These are phyloP conservation scores for Boletus tylopilopsis DNA, from an alignment of 768 basidiomycete genomes.

Conservation along the genomic window DNA sequence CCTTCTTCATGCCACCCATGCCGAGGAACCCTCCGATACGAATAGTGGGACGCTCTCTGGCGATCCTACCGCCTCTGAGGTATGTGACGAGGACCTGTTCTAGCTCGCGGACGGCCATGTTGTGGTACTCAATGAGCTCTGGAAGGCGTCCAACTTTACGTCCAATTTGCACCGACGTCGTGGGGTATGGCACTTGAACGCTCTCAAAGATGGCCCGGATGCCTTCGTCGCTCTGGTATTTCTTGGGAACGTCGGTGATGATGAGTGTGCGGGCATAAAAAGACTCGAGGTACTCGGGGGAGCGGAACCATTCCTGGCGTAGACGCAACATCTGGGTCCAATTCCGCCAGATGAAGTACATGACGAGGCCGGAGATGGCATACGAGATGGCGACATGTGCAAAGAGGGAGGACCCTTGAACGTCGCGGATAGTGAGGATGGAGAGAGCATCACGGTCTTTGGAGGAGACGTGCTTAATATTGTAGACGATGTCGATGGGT, in stretches of 20 bases:
- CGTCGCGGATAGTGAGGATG: conserved; percentile 84
- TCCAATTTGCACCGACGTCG: conserved; percentile 86
- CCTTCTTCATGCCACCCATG: conserved; percentile 78
- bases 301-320: conserved; percentile 84
- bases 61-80: conserved; percentile 78
- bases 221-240: conserved; percentile 81
- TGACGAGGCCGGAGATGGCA: conserved; percentile 69
- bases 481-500: conserved; percentile 85
- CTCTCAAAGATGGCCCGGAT: conserved; percentile 71
- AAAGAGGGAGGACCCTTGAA: conserved; percentile 68
- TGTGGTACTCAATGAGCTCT: conserved; percentile 87
- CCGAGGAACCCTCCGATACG: conserved; percentile 77
- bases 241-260: conserved; percentile 74
- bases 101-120: conserved; percentile 89
- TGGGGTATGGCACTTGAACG: conserved; percentile 81
- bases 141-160: conserved; percentile 86
- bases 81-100: conserved; percentile 88
- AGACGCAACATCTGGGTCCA: conserved; percentile 79
- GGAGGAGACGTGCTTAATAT: conserved; percentile 57
- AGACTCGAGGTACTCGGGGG: conserved; percentile 80
- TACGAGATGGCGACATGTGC: conserved; percentile 85
- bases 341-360: conserved; percentile 67
- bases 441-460: conserved; percentile 59
- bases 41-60: conserved; percentile 77
- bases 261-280: conserved; percentile 94